These are phyloP conservation scores for Phoma sp. DNA, from an alignment of 2,329 filamentous ascomycete species.

Conservation along the genomic window DNA sequence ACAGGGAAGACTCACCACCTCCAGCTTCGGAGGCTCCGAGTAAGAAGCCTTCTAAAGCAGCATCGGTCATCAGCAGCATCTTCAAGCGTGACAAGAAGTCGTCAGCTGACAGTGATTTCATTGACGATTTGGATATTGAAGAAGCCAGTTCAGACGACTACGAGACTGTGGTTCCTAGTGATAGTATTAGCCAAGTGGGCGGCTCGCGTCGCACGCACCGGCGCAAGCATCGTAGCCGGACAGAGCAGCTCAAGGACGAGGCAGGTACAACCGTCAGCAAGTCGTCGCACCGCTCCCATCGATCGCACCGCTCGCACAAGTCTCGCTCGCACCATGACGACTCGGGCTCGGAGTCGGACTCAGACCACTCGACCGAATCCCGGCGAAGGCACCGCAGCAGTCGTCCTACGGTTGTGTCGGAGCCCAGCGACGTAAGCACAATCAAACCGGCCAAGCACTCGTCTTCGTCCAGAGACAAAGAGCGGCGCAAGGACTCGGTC, in stretches of 20 bases:
- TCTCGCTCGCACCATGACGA: slow-evolving; percentile 20
- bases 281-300: slow-evolving; percentile 33
- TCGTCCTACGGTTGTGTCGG: slow-evolving; percentile 34
- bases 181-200: slow-evolving; percentile 53
- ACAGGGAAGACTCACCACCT: slow-evolving; percentile 28
- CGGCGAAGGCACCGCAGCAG: slow-evolving; percentile 27
- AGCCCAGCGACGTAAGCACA: slow-evolving; percentile 45
- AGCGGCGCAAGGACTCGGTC: slow-evolving; percentile 40
- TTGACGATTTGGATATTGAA: slow-evolving; percentile 48
- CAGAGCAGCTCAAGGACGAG: slow-evolving; percentile 17
- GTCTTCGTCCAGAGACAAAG: slow-evolving; percentile 16
- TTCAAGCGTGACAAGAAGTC: slow-evolving; percentile 41
- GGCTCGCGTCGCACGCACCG: slow-evolving; percentile 35
- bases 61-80: slow-evolving; percentile 46
- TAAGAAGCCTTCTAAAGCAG: slow-evolving; percentile 34
- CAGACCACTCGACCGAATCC: slow-evolving; percentile 28
- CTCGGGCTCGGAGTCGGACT: slow-evolving; percentile 6
- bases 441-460: slow-evolving; percentile 35
- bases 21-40: slow-evolving; percentile 29
- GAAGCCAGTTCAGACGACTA: slow-evolving; percentile 45
- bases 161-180: slow-evolving; percentile 55
- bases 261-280: slow-evolving; percentile 36
- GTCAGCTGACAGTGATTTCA: slow-evolving; percentile 39
- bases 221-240: slow-evolving; percentile 35
- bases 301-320: slow-evolving; percentile 35